A percentile compares a stretch with the other conserved stretches of the same genome.
Conservation (phyloP, 768 basidiomycete species). For the Termitomyces bulborhizus region DNA sequence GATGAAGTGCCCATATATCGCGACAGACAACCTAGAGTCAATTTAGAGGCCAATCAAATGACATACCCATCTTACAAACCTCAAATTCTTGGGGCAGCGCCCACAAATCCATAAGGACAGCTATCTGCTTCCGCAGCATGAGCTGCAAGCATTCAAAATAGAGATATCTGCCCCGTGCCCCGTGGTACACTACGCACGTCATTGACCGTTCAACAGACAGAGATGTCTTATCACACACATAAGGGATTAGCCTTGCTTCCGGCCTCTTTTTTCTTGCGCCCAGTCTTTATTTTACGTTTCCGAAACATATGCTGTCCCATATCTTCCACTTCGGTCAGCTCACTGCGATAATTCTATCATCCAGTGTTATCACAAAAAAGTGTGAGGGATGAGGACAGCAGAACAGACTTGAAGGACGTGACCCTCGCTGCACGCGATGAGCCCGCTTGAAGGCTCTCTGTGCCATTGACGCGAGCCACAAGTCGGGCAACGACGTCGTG, state of each 20-base stretch:
- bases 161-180: slow-evolving; percentile 67
- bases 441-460: slow-evolving; percentile 75
- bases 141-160: slow-evolving; percentile 85
- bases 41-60: neutral
- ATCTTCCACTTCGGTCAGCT: slow-evolving; percentile 66
- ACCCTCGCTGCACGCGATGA: slow-evolving; percentile 85
- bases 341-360: slow-evolving; percentile 73
- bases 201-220: neutral
- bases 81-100: slow-evolving; percentile 75
- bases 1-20: slow-evolving; percentile 75
- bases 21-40: slow-evolving; percentile 55
- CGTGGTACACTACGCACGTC: slow-evolving; percentile 66
- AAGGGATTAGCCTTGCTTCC: slow-evolving; percentile 53
- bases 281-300: slow-evolving; percentile 61
- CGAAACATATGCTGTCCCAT: slow-evolving; percentile 54
- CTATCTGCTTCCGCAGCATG: slow-evolving; percentile 71
- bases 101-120: slow-evolving; percentile 56
- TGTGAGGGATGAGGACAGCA: neutral
- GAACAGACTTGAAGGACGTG: slow-evolving; percentile 76
- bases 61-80: slow-evolving; percentile 31
- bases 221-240: slow-evolving; percentile 27
- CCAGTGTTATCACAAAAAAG: neutral
- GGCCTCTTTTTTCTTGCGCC: slow-evolving; percentile 43
- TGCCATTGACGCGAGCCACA: slow-evolving; percentile 88
- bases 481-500: slow-evolving; percentile 59